Percentiles rank a stretch among this genome's conserved stretches.
These are phyloP conservation scores for Paramecium tetraurelia DNA, from an alignment of 73 alveolate species.

Conservation along the genomic window DNA sequence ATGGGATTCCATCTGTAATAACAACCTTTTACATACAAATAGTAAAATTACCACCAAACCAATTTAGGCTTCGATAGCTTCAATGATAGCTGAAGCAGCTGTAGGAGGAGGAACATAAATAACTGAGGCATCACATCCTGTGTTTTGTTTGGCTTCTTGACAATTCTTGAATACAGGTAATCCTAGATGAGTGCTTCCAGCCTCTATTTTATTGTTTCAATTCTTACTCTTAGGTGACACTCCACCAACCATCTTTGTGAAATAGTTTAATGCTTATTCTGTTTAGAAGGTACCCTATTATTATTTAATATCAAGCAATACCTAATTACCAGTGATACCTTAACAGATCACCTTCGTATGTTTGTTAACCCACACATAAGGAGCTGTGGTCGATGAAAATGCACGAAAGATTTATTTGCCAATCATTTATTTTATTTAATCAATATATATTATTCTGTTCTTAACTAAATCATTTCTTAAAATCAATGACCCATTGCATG, in stretches of 20 bases:
- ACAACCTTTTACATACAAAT: conserved; percentile 50
- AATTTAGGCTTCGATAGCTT: conserved; percentile 90
- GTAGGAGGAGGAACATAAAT: conserved; percentile 96
- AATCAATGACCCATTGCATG: no score
- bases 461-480: background rate
- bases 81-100: conserved; percentile 95
- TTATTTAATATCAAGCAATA: background rate
- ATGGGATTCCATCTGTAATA: conserved; percentile 97
- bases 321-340: conserved; percentile 95
- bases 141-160: conserved; percentile 83
- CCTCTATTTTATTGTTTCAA: background rate
- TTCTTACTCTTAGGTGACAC: conserved; percentile 90
- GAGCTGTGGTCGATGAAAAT: conserved; percentile 49
- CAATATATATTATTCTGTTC: background rate
- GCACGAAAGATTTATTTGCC: conserved; percentile 43
- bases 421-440: conserved; percentile 47
- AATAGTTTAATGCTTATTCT: conserved; percentile 86
- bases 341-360: conserved; percentile 96
- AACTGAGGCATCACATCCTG: conserved; percentile 91
- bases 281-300: conserved; percentile 97
- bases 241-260: conserved; percentile 97
- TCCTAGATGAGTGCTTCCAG: conserved; percentile 76
- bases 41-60: conserved; percentile 70
- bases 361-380: conserved; percentile 79
- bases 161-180: conserved; percentile 82